These are phyloP conservation scores for Sporothrix protearum DNA, from an alignment of 2,329 filamentous ascomycete genomes.

Conservation along the genomic window DNA sequence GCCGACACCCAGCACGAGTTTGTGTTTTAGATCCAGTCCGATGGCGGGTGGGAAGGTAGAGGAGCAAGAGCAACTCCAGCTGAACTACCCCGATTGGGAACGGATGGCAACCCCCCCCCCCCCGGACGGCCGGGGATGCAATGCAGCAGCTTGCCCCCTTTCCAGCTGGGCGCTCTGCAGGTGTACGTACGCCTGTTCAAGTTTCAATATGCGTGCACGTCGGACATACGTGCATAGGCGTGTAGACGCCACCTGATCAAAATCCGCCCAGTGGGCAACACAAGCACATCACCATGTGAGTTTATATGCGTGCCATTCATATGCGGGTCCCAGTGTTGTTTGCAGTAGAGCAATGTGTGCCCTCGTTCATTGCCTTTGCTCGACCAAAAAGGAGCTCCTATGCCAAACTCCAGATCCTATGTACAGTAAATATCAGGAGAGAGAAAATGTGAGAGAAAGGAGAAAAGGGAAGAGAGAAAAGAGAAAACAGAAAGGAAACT, in stretches of 20 bases:
- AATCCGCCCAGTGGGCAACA: neutral
- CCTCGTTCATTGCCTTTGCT: neutral
- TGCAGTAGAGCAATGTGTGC: neutral
- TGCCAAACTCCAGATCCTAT: neutral
- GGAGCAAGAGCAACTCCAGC: neutral
- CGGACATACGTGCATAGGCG: neutral
- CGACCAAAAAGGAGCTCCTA: neutral
- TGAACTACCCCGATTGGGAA: neutral
- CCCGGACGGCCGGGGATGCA: too few relatives aligned
- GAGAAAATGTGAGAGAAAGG: too few relatives aligned
- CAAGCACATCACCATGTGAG: neutral
- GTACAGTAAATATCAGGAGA: too few relatives aligned
- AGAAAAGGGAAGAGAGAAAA: too few relatives aligned
- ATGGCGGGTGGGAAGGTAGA: too few relatives aligned
- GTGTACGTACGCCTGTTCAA: neutral
- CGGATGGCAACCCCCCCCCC: neutral
- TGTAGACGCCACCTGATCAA: neutral
- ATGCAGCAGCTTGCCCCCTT: slow-evolving; percentile 11
- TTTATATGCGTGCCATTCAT: neutral
- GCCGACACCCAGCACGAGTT: neutral
- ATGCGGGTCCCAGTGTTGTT: neutral
- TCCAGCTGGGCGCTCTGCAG: neutral
- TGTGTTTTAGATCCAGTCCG: neutral
- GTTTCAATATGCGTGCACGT: too few relatives aligned
- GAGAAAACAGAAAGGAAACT: neutral